These are phyloP conservation scores for Diplogelasinospora grovesii DNA, from an alignment of 495 filamentous ascomycete species.

Conservation along the genomic window DNA sequence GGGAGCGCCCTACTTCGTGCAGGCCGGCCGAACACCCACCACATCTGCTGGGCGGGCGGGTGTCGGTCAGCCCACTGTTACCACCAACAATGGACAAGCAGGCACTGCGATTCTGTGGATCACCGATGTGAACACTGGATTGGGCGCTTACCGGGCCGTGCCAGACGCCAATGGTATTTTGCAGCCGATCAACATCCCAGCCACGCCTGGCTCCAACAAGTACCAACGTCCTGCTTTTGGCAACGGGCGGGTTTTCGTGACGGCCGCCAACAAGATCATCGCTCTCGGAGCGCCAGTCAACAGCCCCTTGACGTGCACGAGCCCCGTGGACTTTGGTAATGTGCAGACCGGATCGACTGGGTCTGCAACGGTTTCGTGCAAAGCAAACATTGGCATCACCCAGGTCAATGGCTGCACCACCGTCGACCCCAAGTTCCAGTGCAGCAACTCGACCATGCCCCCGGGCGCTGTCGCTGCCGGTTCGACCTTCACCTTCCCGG, in stretches of 20 bases:
- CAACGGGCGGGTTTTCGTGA: conserved; percentile 37
- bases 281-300: conserved; percentile 38
- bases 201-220: conserved; percentile 35
- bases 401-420: conserved; percentile 28
- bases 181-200: conserved; percentile 29
- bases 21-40: conserved; percentile 26
- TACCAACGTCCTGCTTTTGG: conserved; percentile 45
- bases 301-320: conserved; percentile 32
- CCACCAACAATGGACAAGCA: conserved; percentile 32
- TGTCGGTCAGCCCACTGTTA: conserved; percentile 34
- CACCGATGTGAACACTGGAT: conserved; percentile 29
- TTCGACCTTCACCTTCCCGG: conserved; percentile 32
- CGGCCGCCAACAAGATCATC: conserved; percentile 29
- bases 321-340: conserved; percentile 38
- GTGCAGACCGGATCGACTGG: conserved; percentile 25
- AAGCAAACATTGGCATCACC: conserved; percentile 24
- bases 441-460: conserved; percentile 25
- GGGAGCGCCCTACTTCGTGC: conserved; percentile 32
- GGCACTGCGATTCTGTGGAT: conserved; percentile 34
- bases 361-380: conserved; percentile 24
- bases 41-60: conserved; percentile 34
- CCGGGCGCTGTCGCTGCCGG: conserved; percentile 26
- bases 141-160: conserved; percentile 33
- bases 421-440: conserved; percentile 28
- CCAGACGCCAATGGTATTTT: conserved; percentile 32